Evolutionary conservation across 2,329 filamentous ascomycete species (phyloP), one percentile per base, ranked within the genome.

Genomic region (Thielaviopsis populi): DNA sequence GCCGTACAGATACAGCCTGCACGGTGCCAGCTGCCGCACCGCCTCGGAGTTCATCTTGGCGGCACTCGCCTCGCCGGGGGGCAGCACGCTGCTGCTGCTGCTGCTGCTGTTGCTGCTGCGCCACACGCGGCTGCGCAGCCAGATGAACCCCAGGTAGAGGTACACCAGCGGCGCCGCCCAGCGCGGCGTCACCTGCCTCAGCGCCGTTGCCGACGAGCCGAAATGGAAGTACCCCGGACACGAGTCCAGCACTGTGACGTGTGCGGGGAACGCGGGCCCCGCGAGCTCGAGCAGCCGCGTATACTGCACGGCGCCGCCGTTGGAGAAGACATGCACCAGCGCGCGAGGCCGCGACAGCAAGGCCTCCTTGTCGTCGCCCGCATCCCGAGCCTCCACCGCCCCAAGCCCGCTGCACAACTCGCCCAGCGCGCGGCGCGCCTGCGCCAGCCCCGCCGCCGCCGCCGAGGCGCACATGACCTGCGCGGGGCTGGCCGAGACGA

Each of bases 1-100:
- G 11, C 78, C 76, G 66, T 82, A 83, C 19, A 83, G 67, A 66
- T 83, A 84, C n/a, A 75, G 72, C 42, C 81, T 73, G 22, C 75
- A 71, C 3, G 72, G 72, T 70, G 81, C 78, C 40, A 68, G 69
- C 11, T 68, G 69, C 59, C 75, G 69, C 42, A 71, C 67, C 7
- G 66, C 64, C 33, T 65, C 61, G 24, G 73, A 70, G 46, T 50
- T 50, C 46, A 50, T 50, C 19, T 24, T 19, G 10, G 13, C 46
- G 46, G 46, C 46, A 24, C 46, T 50, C 3, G 19, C 46, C 13
- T 50, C 46, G 24, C 46, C 46, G 24, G 46, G 46, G 13, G 15
- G 15, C 10, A 24, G 15, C 10, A 7, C 19, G 10, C 46, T 24
- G 13, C 46, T 19, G 19, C 46, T 19, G 19, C 46, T 19, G 61